phyloP scores from a whole-genome alignment of 2,329 filamentous ascomycete species.

The Claviceps sp. region DNA sequence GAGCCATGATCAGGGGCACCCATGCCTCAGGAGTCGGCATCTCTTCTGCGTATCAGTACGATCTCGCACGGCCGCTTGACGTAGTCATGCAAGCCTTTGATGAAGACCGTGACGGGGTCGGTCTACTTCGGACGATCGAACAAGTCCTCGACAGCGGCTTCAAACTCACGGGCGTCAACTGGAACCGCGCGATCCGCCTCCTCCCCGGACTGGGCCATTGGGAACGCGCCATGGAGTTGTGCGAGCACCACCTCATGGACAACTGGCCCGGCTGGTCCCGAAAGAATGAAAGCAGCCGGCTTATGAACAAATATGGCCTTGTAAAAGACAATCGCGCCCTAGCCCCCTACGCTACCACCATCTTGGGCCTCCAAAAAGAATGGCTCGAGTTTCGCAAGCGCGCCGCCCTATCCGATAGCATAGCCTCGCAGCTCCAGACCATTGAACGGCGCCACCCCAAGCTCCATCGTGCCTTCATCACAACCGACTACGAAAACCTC shows the following conservation, averaged over 20 bases:
- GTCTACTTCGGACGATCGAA: slow-evolving; percentile 36
- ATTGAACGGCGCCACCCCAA: slow-evolving; percentile 27
- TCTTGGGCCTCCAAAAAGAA: slow-evolving; percentile 34
- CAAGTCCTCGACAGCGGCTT: slow-evolving; percentile 56
- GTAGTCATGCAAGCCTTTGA: slow-evolving; percentile 34
- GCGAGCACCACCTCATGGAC: slow-evolving; percentile 67
- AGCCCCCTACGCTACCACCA: slow-evolving; percentile 22
- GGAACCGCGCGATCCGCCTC: slow-evolving; percentile 63
- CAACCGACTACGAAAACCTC: slow-evolving; percentile 17
- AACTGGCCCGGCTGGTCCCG: slow-evolving; percentile 60
- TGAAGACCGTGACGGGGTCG: slow-evolving; percentile 26
- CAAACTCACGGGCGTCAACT: slow-evolving; percentile 59
- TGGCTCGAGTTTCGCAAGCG: slow-evolving; percentile 36
- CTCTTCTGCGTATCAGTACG: slow-evolving; percentile 37
- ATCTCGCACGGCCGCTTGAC: slow-evolving; percentile 34
- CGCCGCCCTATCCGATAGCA: slow-evolving; percentile 33
- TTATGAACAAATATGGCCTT: slow-evolving; percentile 22
- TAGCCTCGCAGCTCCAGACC: slow-evolving; percentile 24
- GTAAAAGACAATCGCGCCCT: slow-evolving; percentile 22
- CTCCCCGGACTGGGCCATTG: slow-evolving; percentile 48
- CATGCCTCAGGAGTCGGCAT: slow-evolving; percentile 15
- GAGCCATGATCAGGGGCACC: slow-evolving; percentile 27
- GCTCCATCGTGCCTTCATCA: slow-evolving; percentile 27
- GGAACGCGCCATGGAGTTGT: slow-evolving; percentile 56
- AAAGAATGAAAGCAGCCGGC: slow-evolving; percentile 8